Percentiles rank a stretch among this genome's conserved stretches.
Conservation (phyloP, 2,329 filamentous ascomycete species). For the Nemania sp. region DNA sequence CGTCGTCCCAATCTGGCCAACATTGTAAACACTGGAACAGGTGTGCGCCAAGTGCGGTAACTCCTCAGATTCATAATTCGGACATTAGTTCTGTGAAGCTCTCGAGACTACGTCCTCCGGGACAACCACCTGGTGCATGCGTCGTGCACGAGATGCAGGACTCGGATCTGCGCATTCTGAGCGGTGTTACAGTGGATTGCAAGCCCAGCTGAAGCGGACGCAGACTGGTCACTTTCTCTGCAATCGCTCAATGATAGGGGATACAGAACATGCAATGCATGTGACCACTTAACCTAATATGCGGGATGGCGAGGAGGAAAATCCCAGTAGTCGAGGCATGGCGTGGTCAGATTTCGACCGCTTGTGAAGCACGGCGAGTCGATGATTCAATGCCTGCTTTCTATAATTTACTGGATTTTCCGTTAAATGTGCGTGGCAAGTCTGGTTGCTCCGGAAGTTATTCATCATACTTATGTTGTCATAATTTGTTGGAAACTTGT, state of each 20-base stretch:
- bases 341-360: neutral
- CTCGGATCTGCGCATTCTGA: neutral
- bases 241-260: neutral
- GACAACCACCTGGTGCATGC: neutral
- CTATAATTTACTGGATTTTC: neutral
- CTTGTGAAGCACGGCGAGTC: too few relatives aligned
- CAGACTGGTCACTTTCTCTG: neutral
- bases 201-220: constrained; percentile 1
- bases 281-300: neutral
- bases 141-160: neutral
- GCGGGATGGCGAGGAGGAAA: neutral
- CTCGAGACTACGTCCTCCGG: too few relatives aligned
- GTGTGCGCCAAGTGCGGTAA: too few relatives aligned
- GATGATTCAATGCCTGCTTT: too few relatives aligned
- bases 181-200: neutral
- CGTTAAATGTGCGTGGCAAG: neutral
- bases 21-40: too few relatives aligned
- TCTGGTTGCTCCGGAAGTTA: neutral
- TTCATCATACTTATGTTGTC: too few relatives aligned
- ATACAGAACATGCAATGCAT: neutral
- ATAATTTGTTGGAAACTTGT: too few relatives aligned
- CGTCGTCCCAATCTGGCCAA: too few relatives aligned
- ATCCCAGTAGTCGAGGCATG: neutral
- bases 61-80: too few relatives aligned
- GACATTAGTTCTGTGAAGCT: too few relatives aligned